phyloP scores from a whole-genome alignment of 1,284 basidiomycete genomes.

The Mycosarcoma mackinlayi region DNA sequence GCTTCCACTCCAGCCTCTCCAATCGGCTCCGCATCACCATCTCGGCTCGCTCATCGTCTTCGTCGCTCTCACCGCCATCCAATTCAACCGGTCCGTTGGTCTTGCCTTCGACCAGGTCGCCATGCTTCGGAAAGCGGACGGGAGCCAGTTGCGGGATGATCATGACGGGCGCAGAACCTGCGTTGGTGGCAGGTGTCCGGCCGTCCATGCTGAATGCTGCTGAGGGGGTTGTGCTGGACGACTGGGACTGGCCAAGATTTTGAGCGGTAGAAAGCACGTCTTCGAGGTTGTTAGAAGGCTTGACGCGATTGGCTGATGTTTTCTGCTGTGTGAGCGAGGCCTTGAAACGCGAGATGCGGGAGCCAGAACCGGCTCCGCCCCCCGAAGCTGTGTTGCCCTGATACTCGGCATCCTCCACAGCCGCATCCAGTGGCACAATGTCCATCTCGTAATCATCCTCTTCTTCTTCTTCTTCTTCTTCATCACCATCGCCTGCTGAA shows the following conservation, averaged over 20 bases:
- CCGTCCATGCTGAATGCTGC: slow-evolving; percentile 36
- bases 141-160: slow-evolving; percentile 54
- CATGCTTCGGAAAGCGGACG: slow-evolving; percentile 47
- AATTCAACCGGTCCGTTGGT: slow-evolving; percentile 39
- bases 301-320: not conserved
- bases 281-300: slow-evolving; percentile 21
- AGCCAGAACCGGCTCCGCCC: slow-evolving; percentile 7
- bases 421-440: slow-evolving; percentile 48
- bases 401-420: slow-evolving; percentile 42
- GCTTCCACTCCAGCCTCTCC: slow-evolving; percentile 40
- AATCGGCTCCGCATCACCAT: slow-evolving; percentile 54
- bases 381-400: slow-evolving; percentile 34
- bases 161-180: too few relatives aligned
- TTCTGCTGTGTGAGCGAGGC: slow-evolving; percentile 28
- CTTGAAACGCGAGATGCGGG: slow-evolving; percentile 55
- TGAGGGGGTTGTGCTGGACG: not conserved
- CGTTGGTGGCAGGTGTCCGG: not conserved
- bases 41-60: slow-evolving; percentile 53
- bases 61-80: slow-evolving; percentile 54
- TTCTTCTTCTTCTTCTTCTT: slow-evolving; percentile 25
- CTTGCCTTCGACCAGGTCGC: slow-evolving; percentile 37
- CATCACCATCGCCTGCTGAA: not conserved
- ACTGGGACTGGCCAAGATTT: slow-evolving; percentile 28
- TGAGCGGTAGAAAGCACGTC: slow-evolving; percentile 40
- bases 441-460: slow-evolving; percentile 44